These are phyloP conservation scores for Diaporthe sp. DNA, from an alignment of 2,329 filamentous ascomycete genomes.

Conservation along the genomic window DNA sequence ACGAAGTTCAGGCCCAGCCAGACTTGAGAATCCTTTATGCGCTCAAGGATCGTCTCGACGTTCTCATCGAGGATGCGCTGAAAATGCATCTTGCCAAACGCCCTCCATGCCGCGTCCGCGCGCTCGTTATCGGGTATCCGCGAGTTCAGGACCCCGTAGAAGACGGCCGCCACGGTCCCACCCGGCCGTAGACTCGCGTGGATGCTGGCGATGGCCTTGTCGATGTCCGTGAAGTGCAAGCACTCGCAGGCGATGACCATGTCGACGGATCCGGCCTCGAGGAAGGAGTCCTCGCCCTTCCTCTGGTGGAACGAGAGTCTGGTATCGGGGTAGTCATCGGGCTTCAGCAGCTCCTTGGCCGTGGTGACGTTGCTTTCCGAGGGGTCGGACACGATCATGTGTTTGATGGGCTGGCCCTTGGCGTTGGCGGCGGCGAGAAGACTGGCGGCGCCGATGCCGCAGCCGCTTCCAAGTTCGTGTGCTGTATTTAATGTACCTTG, in stretches of 20 bases:
- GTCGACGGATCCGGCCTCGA: slow-evolving; percentile 22
- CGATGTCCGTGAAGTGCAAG: slow-evolving; percentile 36
- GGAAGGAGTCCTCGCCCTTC: slow-evolving; percentile 31
- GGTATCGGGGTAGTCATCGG: slow-evolving; percentile 8
- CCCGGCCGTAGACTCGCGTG: slow-evolving; percentile 33
- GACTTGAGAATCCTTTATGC: not conserved
- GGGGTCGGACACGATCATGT: slow-evolving; percentile 36
- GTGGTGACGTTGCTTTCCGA: slow-evolving; percentile 32
- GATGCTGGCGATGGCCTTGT: slow-evolving; percentile 24
- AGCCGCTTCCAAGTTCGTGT: slow-evolving; percentile 36
- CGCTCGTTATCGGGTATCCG: slow-evolving; percentile 1
- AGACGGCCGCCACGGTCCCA: slow-evolving; percentile 35
- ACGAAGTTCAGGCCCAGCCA: slow-evolving; percentile 19
- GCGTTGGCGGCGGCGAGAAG: slow-evolving; percentile 18
- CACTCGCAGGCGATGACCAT: slow-evolving; percentile 36
- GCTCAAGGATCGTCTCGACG: not conserved
- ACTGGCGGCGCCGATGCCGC: slow-evolving; percentile 32
- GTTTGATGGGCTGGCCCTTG: slow-evolving; percentile 15
- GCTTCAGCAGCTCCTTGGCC: slow-evolving; percentile 1
- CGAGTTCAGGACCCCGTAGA: slow-evolving; percentile 24
- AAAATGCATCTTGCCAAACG: not conserved
- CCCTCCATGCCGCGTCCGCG: not conserved
- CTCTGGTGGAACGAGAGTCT: slow-evolving; percentile 26
- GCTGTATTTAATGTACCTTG: slow-evolving; percentile 23
- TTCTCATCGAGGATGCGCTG: not conserved